Percentiles rank a stretch among this genome's conserved stretches.
phyloP scores from a whole-genome alignment of 2,329 filamentous ascomycete genomes.

The Scedosporium apiospermum region DNA sequence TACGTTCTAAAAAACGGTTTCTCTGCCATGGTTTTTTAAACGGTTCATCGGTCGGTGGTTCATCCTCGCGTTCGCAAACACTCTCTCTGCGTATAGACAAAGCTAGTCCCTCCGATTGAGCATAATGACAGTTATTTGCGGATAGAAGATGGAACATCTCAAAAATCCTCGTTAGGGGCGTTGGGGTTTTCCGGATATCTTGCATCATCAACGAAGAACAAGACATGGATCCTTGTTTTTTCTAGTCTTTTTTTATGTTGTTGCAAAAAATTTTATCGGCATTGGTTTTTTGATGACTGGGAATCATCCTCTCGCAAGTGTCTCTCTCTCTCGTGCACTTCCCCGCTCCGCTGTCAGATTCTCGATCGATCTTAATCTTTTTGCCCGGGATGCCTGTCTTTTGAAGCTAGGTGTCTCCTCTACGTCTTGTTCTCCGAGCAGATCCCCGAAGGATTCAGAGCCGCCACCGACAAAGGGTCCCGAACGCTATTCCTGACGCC shows the following conservation, averaged over 20 bases:
- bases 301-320: background rate
- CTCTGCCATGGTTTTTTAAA: background rate
- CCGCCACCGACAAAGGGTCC: background rate
- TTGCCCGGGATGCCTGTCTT: background rate
- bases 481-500: background rate
- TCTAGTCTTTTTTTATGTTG: background rate
- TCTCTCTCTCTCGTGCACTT: background rate
- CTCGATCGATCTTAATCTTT: background rate
- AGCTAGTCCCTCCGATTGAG: constrained; percentile 2
- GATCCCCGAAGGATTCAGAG: background rate
- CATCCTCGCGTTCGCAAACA: background rate
- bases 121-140: constrained; percentile 4
- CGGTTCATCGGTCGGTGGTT: background rate
- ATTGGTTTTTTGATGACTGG: background rate
- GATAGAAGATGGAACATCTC: constrained; percentile 6
- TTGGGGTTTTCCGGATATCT: constrained; percentile 8
- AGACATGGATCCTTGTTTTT: constrained; percentile 2
- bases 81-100: constrained; percentile 3
- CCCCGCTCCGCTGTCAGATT: background rate
- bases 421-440: background rate
- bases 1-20: background rate
- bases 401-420: background rate
- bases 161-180: constrained; percentile 4
- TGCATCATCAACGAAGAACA: constrained; percentile 6
- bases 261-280: background rate